phyloP scores from a whole-genome alignment of 306 rosid species.

The Lupinus albus region DNA sequence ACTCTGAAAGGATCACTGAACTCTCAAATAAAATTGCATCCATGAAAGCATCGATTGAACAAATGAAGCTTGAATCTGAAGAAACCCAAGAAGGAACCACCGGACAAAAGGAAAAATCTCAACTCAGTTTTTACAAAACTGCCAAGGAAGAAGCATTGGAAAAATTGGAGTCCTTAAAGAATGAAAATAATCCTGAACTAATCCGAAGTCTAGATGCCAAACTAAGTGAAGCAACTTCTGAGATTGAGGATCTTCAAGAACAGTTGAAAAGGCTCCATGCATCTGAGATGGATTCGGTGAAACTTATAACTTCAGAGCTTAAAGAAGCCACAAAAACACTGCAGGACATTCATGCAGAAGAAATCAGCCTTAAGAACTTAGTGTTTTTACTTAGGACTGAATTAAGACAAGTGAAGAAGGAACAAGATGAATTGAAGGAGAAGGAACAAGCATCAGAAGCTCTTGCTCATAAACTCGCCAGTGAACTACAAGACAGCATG shows the following conservation, averaged over 20 bases:
- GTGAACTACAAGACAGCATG: conserved; percentile 39
- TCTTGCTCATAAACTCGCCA: conserved; percentile 40
- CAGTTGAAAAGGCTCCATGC: conserved; percentile 67
- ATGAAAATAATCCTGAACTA: conserved; percentile 54
- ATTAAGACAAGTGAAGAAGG: conserved; percentile 56
- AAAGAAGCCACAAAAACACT: conserved; percentile 65
- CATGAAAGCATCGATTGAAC: conserved; percentile 58
- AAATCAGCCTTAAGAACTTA: conserved; percentile 54
- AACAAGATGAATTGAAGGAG: conserved; percentile 43
- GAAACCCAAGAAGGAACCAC: conserved; percentile 45
- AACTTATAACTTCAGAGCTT: conserved; percentile 57
- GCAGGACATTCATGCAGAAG: conserved; percentile 64
- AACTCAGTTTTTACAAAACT: conserved; percentile 36
- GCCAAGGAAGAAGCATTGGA: conserved; percentile 56
- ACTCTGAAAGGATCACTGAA: conserved; percentile 58
- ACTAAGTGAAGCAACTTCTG: conserved; percentile 53
- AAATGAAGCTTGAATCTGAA: conserved; percentile 48
- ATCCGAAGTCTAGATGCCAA: conserved; percentile 46
- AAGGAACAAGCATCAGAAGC: conserved; percentile 47
- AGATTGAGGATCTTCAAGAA: conserved; percentile 63
- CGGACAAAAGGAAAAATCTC: conserved; percentile 41
- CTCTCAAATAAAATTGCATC: conserved; percentile 57
- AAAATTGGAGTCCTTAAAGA: conserved; percentile 51
- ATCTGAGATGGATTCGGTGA: conserved; percentile 63
- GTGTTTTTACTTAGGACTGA: conserved; percentile 57